phyloP scores from a whole-genome alignment of 2,329 filamentous ascomycete genomes.

The Xylariaceae sp. region DNA sequence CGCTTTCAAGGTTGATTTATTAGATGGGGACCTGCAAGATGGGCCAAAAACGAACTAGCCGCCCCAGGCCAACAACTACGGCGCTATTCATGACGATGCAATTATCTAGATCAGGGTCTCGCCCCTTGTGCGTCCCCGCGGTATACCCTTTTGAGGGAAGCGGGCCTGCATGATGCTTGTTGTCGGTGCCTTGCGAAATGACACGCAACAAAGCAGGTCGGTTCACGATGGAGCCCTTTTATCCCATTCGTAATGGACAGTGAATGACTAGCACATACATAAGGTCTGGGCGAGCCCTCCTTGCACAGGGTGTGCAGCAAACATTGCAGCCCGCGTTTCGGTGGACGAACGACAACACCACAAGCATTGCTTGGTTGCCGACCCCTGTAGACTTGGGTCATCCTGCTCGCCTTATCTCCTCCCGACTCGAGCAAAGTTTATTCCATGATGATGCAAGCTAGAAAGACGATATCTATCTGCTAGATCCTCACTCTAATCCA shows the following conservation, averaged over 20 bases:
- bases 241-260: not conserved
- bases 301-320: conserved; percentile 23
- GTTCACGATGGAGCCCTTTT: conserved; percentile 8
- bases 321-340: conserved; percentile 24
- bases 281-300: conserved; percentile 9
- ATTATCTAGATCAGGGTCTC: conserved; percentile 13
- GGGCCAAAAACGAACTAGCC: conserved; percentile 26
- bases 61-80: conserved; percentile 17
- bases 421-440: conserved; percentile 16
- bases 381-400: conserved; percentile 19
- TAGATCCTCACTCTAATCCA: conserved; percentile 2
- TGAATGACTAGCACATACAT: not conserved
- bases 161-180: conserved; percentile 18
- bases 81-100: conserved; percentile 12
- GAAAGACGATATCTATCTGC: conserved; percentile 7
- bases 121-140: conserved; percentile 16
- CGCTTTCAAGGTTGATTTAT: conserved; percentile 21
- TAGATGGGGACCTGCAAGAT: conserved; percentile 24
- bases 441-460: no score
- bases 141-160: conserved; percentile 25
- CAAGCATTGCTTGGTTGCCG: conserved; percentile 23
- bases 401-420: conserved; percentile 18
- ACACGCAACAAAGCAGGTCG: not conserved
- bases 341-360: conserved; percentile 21
- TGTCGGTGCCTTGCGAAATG: conserved; percentile 20